phyloP scores from a whole-genome alignment of 192 early-diverging fungal species.

The Linnemannia elongata region DNA sequence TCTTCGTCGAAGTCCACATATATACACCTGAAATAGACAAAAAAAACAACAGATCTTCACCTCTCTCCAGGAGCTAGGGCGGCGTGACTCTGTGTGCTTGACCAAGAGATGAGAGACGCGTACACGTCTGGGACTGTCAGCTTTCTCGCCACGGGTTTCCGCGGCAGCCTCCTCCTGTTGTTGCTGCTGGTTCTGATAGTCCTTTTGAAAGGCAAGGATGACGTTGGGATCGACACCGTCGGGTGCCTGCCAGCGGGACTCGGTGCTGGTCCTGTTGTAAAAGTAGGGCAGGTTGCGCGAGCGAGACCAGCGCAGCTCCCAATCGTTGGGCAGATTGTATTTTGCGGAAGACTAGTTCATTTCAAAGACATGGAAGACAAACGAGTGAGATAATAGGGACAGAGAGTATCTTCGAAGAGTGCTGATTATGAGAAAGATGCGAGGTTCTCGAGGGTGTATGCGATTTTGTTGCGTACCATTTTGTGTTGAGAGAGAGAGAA shows the following conservation, averaged over 20 bases:
- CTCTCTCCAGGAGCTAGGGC: conserved; percentile 93
- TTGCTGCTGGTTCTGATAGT: conserved; percentile 37
- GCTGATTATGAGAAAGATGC: background rate
- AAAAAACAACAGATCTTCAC: conserved; percentile 48
- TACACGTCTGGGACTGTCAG: conserved; percentile 55
- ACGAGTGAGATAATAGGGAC: background rate
- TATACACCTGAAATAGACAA: background rate
- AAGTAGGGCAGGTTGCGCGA: conserved; percentile 81
- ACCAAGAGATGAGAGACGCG: conserved; percentile 92
- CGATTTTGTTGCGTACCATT: conserved; percentile 5
- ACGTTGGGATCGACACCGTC: conserved; percentile 53
- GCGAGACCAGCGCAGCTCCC: conserved; percentile 78
- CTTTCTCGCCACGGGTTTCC: background rate
- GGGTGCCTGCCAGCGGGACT: conserved; percentile 85
- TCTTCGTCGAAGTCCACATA: background rate
- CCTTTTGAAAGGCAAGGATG: conserved; percentile 52
- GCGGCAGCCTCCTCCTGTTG: conserved; percentile 26
- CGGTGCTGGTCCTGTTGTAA: conserved; percentile 79
- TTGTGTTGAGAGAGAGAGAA: background rate
- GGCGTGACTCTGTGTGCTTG: conserved; percentile 87
- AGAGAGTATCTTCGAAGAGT: background rate
- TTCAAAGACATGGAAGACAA: background rate
- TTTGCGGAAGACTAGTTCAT: conserved; percentile 13
- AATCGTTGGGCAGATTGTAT: conserved; percentile 71
- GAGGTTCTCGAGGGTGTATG: background rate